Evolutionary conservation across 306 rosid species (phyloP), one percentile per base, ranked within the genome.

Genomic region (Cucurbita maxima): DNA sequence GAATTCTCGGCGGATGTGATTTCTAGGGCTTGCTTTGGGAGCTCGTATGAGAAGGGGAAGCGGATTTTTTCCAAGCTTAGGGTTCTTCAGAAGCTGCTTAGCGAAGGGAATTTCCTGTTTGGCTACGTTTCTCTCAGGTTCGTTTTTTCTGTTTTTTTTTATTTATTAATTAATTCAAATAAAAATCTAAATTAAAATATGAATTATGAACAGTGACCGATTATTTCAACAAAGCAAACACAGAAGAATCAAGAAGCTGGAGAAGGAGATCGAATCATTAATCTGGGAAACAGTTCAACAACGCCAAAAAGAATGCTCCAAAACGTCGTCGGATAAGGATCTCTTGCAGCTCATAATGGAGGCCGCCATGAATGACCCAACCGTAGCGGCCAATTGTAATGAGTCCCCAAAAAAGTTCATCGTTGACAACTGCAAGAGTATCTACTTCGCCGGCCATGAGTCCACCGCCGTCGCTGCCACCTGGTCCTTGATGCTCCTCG

Each of bases 381-480:
- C 72, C 72, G 11, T 89, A 0, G 90, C 80, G 67, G 80, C 58
- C 34, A 30, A 30, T 1, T 89, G 80, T 52, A 76, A 81, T 36
- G 89, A 83, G 0, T 78, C 88, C 4, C 86, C 95, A 5, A 94
- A 84, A 73, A 58, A 79, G 4, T 91, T 94, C 86, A 85, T 91
- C 13, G 96, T 94, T 61, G 99, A 94, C 64, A 94, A 94, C 30
- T 89, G 99, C 84, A 94, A 94, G 85, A 88, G 76, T 82, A 91
- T 94, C 9, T 94, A 94, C 81, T 94, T 94, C 75, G 96, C 99
- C 14, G 99, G 99, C 11, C 96, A 94, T 73, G 99, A 94, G 81
- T 76, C 97, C 72, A 91, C 95, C 14, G 88, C 92, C 55, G 83
- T 81, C 19, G 89, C 99, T 5, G 90, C 92, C 55, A 86, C 95